Evolutionary conservation across 2,329 filamentous ascomycete genomes (phyloP).

Genomic region (Seiridium cupressi): DNA sequence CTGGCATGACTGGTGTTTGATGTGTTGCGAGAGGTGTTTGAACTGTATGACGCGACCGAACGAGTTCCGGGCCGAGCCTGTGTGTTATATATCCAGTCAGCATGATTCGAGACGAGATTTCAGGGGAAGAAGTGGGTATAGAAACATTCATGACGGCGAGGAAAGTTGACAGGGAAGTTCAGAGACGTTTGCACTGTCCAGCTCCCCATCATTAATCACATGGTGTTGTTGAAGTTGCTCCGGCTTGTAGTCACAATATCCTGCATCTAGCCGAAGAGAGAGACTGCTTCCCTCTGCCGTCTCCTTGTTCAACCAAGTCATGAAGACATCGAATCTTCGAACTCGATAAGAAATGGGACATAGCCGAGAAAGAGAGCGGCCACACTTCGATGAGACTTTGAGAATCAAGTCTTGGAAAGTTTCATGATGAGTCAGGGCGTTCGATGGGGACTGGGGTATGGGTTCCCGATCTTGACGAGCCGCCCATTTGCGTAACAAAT

Average conservation of each 20-base stretch:
- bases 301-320: slow-evolving; percentile 8
- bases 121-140: too few relatives aligned
- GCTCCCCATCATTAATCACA: neutral
- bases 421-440: neutral
- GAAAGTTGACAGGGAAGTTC: neutral
- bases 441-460: neutral
- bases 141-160: neutral
- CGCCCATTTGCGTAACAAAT: neutral
- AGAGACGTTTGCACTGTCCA: neutral
- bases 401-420: neutral
- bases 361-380: neutral
- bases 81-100: slow-evolving; percentile 3
- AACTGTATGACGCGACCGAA: slow-evolving; percentile 3
- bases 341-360: neutral
- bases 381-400: neutral
- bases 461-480: neutral
- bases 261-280: slow-evolving; percentile 7
- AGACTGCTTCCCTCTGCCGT: slow-evolving; percentile 1
- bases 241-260: neutral
- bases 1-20: slow-evolving; percentile 34
- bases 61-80: slow-evolving; percentile 14
- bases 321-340: slow-evolving; percentile 2
- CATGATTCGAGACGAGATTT: neutral
- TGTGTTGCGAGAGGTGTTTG: slow-evolving; percentile 17
- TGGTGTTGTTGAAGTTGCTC: neutral